Conservation (phyloP, 257 asterid species). For the Petrea volubilis region DNA sequence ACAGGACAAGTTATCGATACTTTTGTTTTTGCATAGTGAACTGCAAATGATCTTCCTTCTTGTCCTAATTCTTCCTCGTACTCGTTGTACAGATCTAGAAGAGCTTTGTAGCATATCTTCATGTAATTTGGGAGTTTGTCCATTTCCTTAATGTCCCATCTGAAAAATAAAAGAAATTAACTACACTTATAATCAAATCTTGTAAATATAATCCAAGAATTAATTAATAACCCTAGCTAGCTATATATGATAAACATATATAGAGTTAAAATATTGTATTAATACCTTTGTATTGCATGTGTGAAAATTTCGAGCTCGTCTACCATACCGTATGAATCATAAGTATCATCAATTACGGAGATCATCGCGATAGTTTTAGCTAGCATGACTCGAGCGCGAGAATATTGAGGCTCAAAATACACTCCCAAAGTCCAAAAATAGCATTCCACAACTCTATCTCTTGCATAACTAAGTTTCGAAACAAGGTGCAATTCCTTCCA, state of each 20-base stretch:
- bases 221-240: too few relatives aligned
- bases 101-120: constrained; percentile 19
- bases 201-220: too few relatives aligned
- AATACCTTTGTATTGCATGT: constrained; percentile 30
- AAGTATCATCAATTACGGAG: constrained; percentile 40
- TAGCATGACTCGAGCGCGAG: constrained; percentile 34
- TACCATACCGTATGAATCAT: constrained; percentile 35
- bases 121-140: constrained; percentile 30
- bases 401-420: constrained; percentile 39
- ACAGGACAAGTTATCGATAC: constrained; percentile 2
- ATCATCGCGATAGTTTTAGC: constrained; percentile 38
- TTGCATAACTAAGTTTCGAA: constrained; percentile 9
- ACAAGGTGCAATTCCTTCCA: constrained; percentile 24
- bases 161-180: background rate
- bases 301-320: constrained; percentile 41
- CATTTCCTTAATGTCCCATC: constrained; percentile 33
- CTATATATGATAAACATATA: too few relatives aligned
- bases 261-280: background rate
- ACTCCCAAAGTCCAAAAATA: constrained; percentile 44
- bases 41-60: constrained; percentile 21
- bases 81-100: constrained; percentile 16
- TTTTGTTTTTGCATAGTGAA: constrained; percentile 1
- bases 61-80: constrained; percentile 7
- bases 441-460: constrained; percentile 41
- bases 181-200: background rate